phyloP scores from a whole-genome alignment of 495 filamentous ascomycete genomes.

The Penicillium lagena region DNA sequence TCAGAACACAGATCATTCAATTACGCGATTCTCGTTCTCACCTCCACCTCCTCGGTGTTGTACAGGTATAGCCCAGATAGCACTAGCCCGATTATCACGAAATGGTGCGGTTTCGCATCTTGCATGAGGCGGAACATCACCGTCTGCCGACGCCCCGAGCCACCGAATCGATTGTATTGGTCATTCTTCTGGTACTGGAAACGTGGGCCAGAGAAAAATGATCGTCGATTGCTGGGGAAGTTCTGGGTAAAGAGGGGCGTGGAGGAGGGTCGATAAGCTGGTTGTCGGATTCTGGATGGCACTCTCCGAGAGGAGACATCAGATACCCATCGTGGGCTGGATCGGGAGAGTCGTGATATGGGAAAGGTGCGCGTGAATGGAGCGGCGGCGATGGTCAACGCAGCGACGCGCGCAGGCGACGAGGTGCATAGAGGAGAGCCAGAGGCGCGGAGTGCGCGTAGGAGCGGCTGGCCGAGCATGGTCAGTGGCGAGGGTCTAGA shows the following conservation, averaged over 20 bases:
- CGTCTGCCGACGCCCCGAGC: constrained; percentile 6
- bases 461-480: background rate
- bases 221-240: background rate
- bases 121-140: constrained; percentile 9
- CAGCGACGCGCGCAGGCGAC: background rate
- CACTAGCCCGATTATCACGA: constrained; percentile 23
- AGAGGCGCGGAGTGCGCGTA: background rate
- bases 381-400: too few species aligned
- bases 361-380: too few species aligned
- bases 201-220: constrained; percentile 12
- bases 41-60: constrained; percentile 75
- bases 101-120: constrained; percentile 25
- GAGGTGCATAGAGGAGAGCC: background rate
- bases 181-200: constrained; percentile 8
- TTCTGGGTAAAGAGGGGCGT: background rate
- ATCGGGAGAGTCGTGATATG: background rate
- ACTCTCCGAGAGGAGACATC: background rate
- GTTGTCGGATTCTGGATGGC: background rate
- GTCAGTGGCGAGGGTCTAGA: background rate
- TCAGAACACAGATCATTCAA: background rate
- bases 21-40: constrained; percentile 12
- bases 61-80: constrained; percentile 55
- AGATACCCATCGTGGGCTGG: background rate
- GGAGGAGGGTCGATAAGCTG: background rate
- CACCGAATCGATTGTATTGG: constrained; percentile 28